phyloP scores from a whole-genome alignment of 1,284 basidiomycete species.

The Leccinum huronense region DNA sequence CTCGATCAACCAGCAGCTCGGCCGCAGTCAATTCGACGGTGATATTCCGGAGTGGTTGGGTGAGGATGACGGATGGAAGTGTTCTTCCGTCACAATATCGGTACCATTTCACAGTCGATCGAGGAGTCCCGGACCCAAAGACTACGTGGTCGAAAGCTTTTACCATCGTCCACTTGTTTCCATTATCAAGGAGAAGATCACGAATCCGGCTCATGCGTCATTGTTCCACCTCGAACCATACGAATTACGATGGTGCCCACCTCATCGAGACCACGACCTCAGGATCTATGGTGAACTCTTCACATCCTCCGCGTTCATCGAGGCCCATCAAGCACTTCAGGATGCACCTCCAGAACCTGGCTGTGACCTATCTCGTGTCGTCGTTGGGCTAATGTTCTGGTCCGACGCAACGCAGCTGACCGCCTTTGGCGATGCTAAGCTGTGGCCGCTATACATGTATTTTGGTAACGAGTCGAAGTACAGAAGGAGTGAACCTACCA shows the following conservation, averaged over 20 bases:
- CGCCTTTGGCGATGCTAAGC: not conserved
- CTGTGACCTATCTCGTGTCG: not conserved
- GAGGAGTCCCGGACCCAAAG: not conserved
- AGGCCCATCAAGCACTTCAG: not conserved
- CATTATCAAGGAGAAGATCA: not conserved
- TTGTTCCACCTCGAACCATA: not conserved
- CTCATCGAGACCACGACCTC: not conserved
- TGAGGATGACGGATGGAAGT: not conserved
- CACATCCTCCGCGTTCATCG: not conserved
- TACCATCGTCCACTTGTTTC: not conserved
- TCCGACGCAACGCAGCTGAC: not conserved
- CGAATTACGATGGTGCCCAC: not conserved
- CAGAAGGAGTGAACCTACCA: not conserved
- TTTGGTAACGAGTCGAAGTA: not conserved
- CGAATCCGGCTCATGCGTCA: not conserved
- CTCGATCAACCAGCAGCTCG: not conserved
- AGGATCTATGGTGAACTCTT: not conserved
- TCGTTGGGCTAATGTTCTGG: not conserved
- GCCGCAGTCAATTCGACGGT: not conserved
- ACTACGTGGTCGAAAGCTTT: not conserved
- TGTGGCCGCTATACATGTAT: not conserved
- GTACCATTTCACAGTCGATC: not conserved
- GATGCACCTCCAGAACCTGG: not conserved
- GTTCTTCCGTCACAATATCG: not conserved
- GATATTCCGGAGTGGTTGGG: not conserved